Evolutionary conservation across 306 rosid genomes (phyloP), one percentile per base, ranked within the genome.

Genomic region (Geum urbanum): DNA sequence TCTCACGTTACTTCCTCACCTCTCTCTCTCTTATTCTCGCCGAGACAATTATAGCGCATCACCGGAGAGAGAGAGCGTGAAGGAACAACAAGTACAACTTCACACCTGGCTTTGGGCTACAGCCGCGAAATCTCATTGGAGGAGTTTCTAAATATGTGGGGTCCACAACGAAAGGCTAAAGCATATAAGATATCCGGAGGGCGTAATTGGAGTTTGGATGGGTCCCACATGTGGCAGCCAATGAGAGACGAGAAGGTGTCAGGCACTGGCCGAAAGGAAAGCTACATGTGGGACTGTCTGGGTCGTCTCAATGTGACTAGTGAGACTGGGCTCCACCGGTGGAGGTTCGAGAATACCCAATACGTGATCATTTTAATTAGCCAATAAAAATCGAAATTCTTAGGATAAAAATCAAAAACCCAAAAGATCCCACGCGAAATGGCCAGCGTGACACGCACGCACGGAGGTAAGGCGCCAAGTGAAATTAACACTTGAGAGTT

Each of bases 191-290:
- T 32, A 75, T 59, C 72, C 48, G 59, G 69, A 55, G 7, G 55
- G 22, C 52, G 77, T 49, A 52, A 75, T 75, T 60, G 27, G 73
- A 76, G 47, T 11, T 45, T 2, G 37, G 20, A 12, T 19, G 78
- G 78, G 87, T 39, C 79, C 84, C 85, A 59, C 71, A 2, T 3
- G 37, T 1, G 5, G 0, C 0, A 5, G 4, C 86, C 82, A 86
- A 78, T 80, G 16, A 51, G 68, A 71, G 39, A 8, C 7, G 61
- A 53, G 40, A 3, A n/a, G 11, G 82, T 85, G 90, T 72, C 77
- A 62, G 52, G 74, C 81, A 82, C 80, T 75, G 83, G 83, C 80
- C 85, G 70, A 83, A 79, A 85, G 84, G 18, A 14, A 14, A 15
- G 61, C 18, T 20, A 70, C 78, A 78, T 84, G 90, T 85, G 87